Evolutionary conservation across 2,329 filamentous ascomycete species (phyloP).

Genomic region (Diaporthe sp.): DNA sequence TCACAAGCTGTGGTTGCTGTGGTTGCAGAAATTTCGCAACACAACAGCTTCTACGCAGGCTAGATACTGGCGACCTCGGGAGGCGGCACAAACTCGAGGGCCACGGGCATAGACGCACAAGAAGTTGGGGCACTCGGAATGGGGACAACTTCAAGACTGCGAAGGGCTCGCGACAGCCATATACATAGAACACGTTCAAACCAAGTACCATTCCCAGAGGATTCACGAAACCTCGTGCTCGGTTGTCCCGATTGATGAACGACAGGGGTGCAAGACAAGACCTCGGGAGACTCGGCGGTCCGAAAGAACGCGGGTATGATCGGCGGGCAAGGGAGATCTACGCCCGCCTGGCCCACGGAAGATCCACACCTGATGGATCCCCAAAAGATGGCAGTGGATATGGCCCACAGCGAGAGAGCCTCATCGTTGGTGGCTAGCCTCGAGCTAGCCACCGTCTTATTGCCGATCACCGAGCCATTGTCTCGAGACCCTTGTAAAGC

Average conservation of each 20-base stretch:
- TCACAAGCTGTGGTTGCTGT: background rate
- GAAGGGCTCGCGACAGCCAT: background rate
- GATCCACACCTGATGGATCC: slow-evolving; percentile 9
- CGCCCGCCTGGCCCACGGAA: background rate
- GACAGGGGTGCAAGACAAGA: slow-evolving; percentile 18
- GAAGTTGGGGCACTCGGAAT: background rate
- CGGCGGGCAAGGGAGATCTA: slow-evolving; percentile 18
- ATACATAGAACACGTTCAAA: background rate
- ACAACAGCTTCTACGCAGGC: background rate
- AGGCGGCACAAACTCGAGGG: background rate
- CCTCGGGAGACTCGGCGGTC: slow-evolving; percentile 27
- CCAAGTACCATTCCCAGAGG: background rate
- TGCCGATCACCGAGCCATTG: slow-evolving; percentile 21
- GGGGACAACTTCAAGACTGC: too few species aligned
- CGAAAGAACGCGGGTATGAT: slow-evolving; percentile 17
- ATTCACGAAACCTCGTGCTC: background rate
- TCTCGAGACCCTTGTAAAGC: slow-evolving; percentile 24
- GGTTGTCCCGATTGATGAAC: slow-evolving; percentile 20
- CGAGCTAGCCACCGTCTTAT: slow-evolving; percentile 1
- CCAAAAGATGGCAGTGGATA: slow-evolving; percentile 29
- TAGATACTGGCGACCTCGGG: background rate
- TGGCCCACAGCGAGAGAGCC: slow-evolving; percentile 27
- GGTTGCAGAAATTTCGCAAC: background rate
- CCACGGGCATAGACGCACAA: background rate
- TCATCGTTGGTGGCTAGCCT: slow-evolving; percentile 14